phyloP scores from a whole-genome alignment of 2,329 filamentous ascomycete genomes.

The Nakataea oryzae region DNA sequence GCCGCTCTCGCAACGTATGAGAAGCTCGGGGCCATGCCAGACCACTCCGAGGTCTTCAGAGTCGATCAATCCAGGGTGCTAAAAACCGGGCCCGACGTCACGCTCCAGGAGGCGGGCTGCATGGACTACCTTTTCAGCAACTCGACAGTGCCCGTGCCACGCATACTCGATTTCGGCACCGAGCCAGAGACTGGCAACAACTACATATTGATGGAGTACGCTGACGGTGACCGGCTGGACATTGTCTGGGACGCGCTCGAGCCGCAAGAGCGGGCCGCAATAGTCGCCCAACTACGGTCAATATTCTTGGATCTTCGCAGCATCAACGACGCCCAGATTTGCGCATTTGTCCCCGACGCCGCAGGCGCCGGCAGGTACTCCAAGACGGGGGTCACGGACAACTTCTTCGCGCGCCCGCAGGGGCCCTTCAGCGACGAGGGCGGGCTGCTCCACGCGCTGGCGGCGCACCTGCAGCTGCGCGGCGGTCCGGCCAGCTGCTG shows the following conservation, averaged over 20 bases:
- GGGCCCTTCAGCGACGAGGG: neutral
- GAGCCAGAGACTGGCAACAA: neutral
- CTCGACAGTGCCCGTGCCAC: constrained; percentile 6
- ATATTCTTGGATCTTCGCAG: neutral
- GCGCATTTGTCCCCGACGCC: neutral
- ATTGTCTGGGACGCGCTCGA: constrained; percentile 1
- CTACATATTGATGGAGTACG: constrained; percentile 6
- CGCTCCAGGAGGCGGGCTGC: constrained; percentile 2
- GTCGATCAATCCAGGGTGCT: neutral
- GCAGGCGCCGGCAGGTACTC: neutral
- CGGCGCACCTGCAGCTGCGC: neutral
- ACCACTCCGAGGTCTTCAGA: neutral
- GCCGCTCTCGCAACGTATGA: neutral
- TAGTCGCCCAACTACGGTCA: neutral
- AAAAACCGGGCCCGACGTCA: constrained; percentile 1
- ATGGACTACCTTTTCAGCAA: constrained; percentile 3
- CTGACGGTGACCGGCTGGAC: neutral
- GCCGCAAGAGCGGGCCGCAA: neutral
- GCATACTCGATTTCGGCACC: constrained; percentile 3
- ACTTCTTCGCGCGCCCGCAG: constrained; percentile 1
- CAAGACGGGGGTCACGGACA: constrained; percentile 1
- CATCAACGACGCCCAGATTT: neutral
- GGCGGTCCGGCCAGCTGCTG: neutral
- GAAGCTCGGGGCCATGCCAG: neutral
- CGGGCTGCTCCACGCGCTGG: constrained; percentile 2